These are phyloP conservation scores for Platanthera guangdongensis DNA, from an alignment of 106 monocot genomes.

Conservation along the genomic window DNA sequence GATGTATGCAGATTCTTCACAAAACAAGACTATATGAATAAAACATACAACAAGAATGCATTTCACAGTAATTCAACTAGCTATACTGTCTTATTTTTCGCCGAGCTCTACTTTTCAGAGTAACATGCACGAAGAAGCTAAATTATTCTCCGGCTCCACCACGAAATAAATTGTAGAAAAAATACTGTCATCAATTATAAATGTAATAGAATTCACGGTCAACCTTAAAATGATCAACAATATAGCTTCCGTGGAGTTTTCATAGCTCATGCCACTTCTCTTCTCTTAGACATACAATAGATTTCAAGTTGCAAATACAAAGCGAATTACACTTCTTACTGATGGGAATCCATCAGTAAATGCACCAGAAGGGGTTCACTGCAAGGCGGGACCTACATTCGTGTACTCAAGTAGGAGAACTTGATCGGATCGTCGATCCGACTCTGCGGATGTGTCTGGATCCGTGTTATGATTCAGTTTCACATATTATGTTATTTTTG, in stretches of 20 bases:
- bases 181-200: not conserved
- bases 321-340: not conserved
- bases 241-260: not conserved
- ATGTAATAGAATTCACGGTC: not conserved
- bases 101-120: not conserved
- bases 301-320: not conserved
- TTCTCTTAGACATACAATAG: not conserved
- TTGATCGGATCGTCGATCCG: too few species aligned
- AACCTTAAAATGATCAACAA: constrained; percentile 1
- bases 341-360: too few species aligned
- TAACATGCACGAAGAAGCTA: not conserved
- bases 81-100: not conserved
- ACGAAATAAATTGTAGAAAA: not conserved
- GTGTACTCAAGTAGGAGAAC: too few species aligned
- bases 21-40: not conserved
- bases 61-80: not conserved
- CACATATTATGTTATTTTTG: too few species aligned
- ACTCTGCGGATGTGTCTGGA: too few species aligned
- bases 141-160: not conserved
- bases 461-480: too few species aligned
- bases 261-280: not conserved
- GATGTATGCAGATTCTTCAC: not conserved
- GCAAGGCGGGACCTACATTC: too few species aligned
- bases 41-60: not conserved
- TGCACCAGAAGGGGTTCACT: too few species aligned